phyloP scores from a whole-genome alignment of 1,284 basidiomycete genomes.

The Xerocomus nothofagi region DNA sequence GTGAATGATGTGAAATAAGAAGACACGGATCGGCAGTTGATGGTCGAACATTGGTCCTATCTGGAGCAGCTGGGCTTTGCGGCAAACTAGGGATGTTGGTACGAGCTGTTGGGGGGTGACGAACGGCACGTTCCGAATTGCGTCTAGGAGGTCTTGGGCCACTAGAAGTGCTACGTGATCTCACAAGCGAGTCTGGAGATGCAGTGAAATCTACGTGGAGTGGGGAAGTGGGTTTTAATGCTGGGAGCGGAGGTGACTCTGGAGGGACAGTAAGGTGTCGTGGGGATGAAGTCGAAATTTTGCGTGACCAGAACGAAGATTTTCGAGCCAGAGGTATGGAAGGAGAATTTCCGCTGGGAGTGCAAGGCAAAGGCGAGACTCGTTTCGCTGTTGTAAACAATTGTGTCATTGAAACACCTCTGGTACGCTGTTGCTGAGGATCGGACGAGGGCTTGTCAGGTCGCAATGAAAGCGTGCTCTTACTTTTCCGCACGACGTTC shows the following conservation, averaged over 20 bases:
- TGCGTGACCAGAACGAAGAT: conserved; percentile 55
- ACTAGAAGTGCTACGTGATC: conserved; percentile 30
- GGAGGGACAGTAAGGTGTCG: conserved; percentile 25
- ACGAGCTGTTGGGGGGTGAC: conserved; percentile 20
- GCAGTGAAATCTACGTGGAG: conserved; percentile 43
- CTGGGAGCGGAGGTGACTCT: conserved; percentile 45
- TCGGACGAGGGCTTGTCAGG: conserved; percentile 8
- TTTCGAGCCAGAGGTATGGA: conserved; percentile 49
- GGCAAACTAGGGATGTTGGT: conserved; percentile 16
- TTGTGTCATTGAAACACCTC: conserved; percentile 47
- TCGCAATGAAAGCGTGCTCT: conserved; percentile 25
- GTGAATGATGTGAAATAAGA: conserved; percentile 8
- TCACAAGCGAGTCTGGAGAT: conserved; percentile 28
- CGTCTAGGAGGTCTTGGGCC: conserved; percentile 47
- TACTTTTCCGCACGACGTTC: conserved; percentile 29
- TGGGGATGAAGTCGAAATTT: conserved; percentile 27
- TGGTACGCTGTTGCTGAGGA: conserved; percentile 39
- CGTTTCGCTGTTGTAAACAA: conserved; percentile 42
- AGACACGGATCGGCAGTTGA: conserved; percentile 22
- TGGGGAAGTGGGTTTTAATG: conserved; percentile 52
- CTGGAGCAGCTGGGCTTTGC: conserved; percentile 3
- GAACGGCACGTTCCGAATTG: conserved; percentile 47
- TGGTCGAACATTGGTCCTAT: conserved; percentile 15
- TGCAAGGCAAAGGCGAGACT: conserved; percentile 37
- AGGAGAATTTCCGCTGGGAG: conserved; percentile 17